Evolutionary conservation across 108 stramenopile genomes (phyloP).

Genomic region (Nitzschia putrida): DNA sequence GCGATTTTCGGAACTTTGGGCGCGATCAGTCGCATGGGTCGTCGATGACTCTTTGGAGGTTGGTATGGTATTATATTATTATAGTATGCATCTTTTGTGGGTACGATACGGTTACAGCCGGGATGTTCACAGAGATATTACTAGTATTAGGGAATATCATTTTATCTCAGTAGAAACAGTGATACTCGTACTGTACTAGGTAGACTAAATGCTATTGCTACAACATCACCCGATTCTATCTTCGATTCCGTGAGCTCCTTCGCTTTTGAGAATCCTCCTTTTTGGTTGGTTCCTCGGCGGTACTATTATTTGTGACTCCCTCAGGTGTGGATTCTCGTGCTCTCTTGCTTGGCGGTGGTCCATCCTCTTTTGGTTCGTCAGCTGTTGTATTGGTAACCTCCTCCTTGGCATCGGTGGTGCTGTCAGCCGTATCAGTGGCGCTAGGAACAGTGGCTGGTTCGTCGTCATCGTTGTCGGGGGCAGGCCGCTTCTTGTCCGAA

Average conservation of each 20-base stretch:
- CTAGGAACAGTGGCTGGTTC: background rate
- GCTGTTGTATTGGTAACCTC: background rate
- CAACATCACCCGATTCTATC: background rate
- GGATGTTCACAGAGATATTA: too few species aligned
- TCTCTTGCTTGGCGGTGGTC: background rate
- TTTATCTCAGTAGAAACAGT: too few species aligned
- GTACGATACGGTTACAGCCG: too few species aligned
- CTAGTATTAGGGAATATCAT: too few species aligned
- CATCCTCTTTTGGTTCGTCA: background rate
- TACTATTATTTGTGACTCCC: background rate
- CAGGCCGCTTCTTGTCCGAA: background rate
- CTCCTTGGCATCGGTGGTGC: background rate
- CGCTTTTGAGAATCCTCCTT: constrained; percentile 10
- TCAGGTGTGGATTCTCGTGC: too few species aligned
- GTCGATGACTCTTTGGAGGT: too few species aligned
- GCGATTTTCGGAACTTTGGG: too few species aligned
- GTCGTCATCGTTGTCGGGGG: background rate
- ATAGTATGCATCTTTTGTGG: too few species aligned
- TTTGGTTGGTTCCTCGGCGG: constrained; percentile 2
- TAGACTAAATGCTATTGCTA: too few species aligned
- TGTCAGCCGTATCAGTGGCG: background rate
- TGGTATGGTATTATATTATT: too few species aligned
- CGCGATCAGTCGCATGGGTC: too few species aligned
- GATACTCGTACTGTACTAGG: too few species aligned
- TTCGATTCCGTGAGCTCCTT: constrained; percentile 22